phyloP scores from a whole-genome alignment of 495 filamentous ascomycete genomes.

The Penicillium nucicola region DNA sequence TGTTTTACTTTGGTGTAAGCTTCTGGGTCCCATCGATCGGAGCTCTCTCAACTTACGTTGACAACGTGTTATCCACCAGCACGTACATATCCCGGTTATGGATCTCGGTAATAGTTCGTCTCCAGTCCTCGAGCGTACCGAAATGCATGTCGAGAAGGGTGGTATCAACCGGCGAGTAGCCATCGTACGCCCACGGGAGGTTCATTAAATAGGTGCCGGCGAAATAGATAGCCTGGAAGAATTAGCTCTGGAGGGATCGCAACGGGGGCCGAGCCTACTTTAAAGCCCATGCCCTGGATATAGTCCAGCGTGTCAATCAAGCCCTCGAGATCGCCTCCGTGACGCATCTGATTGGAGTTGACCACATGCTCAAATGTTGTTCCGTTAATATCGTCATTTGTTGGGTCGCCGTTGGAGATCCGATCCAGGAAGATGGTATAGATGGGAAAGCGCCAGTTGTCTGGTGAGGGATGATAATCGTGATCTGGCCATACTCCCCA shows the following conservation, averaged over 20 bases:
- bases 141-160: constrained; percentile 39
- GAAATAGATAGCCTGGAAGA: constrained; percentile 28
- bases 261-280: constrained; percentile 3
- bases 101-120: constrained; percentile 27
- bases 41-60: constrained; percentile 25
- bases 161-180: constrained; percentile 36
- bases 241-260: background rate
- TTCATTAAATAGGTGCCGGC: constrained; percentile 40
- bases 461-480: constrained; percentile 36
- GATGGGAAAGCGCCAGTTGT: constrained; percentile 42
- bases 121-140: constrained; percentile 36
- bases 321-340: constrained; percentile 37
- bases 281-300: constrained; percentile 40
- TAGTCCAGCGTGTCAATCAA: constrained; percentile 36
- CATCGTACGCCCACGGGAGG: constrained; percentile 41
- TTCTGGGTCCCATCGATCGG: background rate
- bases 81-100: constrained; percentile 40
- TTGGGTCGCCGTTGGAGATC: constrained; percentile 37
- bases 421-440: constrained; percentile 41
- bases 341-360: constrained; percentile 36
- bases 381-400: constrained; percentile 16
- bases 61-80: constrained; percentile 37
- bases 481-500: constrained; percentile 41
- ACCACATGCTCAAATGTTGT: constrained; percentile 30
- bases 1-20: constrained; percentile 4